Percentiles rank a stretch among this genome's conserved stretches.
Conservation (phyloP, 371 early-diverging fungal species). For the Rhizopus microsporus region DNA sequence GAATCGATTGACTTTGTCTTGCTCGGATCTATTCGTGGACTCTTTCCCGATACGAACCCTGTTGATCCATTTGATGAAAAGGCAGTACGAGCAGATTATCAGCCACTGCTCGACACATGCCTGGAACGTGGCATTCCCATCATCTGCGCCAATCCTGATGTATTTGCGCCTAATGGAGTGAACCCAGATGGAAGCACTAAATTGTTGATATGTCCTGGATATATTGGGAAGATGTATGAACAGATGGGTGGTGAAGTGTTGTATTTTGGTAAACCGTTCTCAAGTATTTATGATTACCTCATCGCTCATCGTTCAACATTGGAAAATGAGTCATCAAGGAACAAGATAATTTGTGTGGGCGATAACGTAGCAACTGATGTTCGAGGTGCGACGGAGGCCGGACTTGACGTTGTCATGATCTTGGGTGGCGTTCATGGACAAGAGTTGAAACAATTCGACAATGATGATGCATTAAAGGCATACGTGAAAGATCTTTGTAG, state of each 20-base stretch:
- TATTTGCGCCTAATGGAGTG: conserved; percentile 44
- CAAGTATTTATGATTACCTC: conserved; percentile 43
- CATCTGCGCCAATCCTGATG: conserved; percentile 50
- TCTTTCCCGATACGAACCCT: conserved; percentile 13
- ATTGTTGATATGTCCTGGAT: conserved; percentile 43
- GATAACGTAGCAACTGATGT: conserved; percentile 50
- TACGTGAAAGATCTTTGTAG: conserved; percentile 23
- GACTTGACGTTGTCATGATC: conserved; percentile 47
- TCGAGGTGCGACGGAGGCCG: conserved; percentile 37
- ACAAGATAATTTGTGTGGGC: conserved; percentile 38
- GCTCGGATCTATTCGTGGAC: conserved; percentile 30
- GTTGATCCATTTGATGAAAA: conserved; percentile 29
- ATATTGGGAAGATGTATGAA: conserved; percentile 43
- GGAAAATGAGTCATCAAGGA: conserved; percentile 1
- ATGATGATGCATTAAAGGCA: conserved; percentile 18
- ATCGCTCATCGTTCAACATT: conserved; percentile 11
- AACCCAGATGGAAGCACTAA: conserved; percentile 30
- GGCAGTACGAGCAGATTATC: conserved; percentile 32
- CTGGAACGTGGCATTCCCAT: conserved; percentile 29
- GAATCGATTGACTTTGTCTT: conserved; percentile 44
- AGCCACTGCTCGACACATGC: conserved; percentile 27
- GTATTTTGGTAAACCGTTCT: conserved; percentile 49
- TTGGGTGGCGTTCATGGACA: conserved; percentile 53
- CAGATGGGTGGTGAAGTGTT: conserved; percentile 45
- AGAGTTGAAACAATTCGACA: conserved; percentile 13